Percentiles rank a stretch among this genome's conserved stretches.
Conservation (phyloP, 106 monocot species). For the Ottelia alismoides region DNA sequence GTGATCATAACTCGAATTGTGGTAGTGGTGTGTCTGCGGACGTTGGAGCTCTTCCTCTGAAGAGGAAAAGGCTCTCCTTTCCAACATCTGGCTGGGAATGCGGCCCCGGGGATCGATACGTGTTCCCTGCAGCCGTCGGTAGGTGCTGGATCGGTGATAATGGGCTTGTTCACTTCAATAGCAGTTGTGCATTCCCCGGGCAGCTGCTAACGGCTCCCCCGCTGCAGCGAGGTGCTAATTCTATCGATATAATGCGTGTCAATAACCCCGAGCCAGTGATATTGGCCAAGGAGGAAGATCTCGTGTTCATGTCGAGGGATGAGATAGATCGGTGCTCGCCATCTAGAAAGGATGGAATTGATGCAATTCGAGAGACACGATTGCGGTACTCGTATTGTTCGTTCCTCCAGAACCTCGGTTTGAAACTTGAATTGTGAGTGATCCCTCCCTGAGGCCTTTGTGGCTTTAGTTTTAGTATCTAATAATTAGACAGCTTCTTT, state of each 20-base stretch:
- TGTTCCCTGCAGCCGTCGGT: not conserved
- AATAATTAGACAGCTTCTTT: too few relatives aligned
- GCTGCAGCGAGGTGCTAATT: not conserved
- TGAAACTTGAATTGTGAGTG: slow-evolving; percentile 49
- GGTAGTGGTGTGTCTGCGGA: not conserved
- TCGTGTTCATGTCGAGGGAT: slow-evolving; percentile 54
- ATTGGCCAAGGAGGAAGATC: slow-evolving; percentile 7
- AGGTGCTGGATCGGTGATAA: not conserved
- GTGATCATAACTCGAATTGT: not conserved
- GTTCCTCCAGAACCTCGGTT: slow-evolving; percentile 62
- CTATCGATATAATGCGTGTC: not conserved
- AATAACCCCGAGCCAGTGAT: not conserved
- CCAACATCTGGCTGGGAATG: slow-evolving; percentile 4
- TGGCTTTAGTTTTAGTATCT: too few relatives aligned
- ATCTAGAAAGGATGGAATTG: slow-evolving; percentile 85
- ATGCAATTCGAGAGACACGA: slow-evolving; percentile 37
- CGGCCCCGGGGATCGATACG: not conserved
- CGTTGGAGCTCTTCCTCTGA: slow-evolving; percentile 13
- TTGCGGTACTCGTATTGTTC: slow-evolving; percentile 73
- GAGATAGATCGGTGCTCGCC: slow-evolving; percentile 88
- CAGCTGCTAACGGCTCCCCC: not conserved
- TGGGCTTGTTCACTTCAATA: not conserved
- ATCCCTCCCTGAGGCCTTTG: too few relatives aligned
- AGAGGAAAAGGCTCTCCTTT: slow-evolving; percentile 20
- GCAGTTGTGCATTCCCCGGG: slow-evolving; percentile 7